Conservation (phyloP, 768 basidiomycete species). For the Leccinum sublutescens region DNA sequence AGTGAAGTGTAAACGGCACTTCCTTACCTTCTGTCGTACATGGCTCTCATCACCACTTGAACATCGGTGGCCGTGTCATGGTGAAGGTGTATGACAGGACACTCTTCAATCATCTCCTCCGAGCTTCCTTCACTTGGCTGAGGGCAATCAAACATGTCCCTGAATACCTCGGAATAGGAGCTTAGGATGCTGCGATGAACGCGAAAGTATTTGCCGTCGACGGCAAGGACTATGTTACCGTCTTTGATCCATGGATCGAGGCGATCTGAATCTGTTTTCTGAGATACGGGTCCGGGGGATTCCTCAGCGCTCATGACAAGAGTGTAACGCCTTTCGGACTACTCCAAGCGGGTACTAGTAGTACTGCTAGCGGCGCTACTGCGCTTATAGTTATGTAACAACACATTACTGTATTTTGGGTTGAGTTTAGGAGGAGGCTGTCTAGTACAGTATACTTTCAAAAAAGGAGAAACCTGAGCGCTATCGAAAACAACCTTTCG, state of each 20-base stretch:
- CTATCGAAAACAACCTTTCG: neutral
- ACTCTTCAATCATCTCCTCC: conserved; percentile 3
- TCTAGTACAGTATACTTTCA: neutral
- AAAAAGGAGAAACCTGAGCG: neutral
- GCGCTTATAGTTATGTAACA: neutral
- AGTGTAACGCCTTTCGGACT: neutral
- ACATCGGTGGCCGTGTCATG: conserved; percentile 15
- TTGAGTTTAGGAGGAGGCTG: too few relatives aligned
- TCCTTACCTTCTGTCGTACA: conserved; percentile 20
- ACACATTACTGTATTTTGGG: too few relatives aligned
- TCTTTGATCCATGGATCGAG: conserved; percentile 9
- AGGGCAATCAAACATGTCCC: conserved; percentile 2
- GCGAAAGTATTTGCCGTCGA: conserved; percentile 5
- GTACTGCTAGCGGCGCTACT: too few relatives aligned
- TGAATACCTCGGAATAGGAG: conserved; percentile 6
- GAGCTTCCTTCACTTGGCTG: neutral
- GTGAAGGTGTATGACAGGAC: conserved; percentile 19
- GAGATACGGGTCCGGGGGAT: neutral
- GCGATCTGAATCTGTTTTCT: conserved; percentile 2
- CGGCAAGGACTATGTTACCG: conserved; percentile 6
- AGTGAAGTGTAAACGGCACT: neutral
- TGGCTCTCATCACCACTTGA: conserved; percentile 15
- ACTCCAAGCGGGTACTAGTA: neutral
- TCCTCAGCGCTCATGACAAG: neutral
- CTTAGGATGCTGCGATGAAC: conserved; percentile 4